Base-by-base conservation (phyloP, 2,329 filamentous ascomycete genomes). In the Thielaviopsis populi region DNA sequence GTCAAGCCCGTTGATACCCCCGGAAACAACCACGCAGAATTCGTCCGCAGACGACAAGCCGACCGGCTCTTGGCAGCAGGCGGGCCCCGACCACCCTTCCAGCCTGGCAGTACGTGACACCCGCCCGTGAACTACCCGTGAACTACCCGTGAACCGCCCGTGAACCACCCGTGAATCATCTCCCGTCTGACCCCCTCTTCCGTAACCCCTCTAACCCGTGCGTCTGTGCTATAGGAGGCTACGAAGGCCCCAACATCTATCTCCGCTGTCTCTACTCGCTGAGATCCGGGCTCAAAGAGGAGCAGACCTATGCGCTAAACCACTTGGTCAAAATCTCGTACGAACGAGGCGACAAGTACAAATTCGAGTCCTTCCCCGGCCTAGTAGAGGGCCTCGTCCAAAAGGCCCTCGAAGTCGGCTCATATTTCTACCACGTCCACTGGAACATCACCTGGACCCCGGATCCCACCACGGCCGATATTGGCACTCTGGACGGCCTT, bases 301-400 rank as follows among this genome's bases (percentile, higher is more conserved):
- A 99, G 72, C 88, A 96, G 70, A 85, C 89, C n/a, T 97, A 95
- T 74, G 92, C 91, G 0, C 78, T 97, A 11, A 90, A 95, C 69
- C 92, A 97, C 70, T 77, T 97, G 3, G 91, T 97, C 66, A 95
- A 96, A 72, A 96, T 97, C 33, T 96, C 91, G 0, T 94, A 87
- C 71, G 91, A 97, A 73, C 83, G 91, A 53, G 92, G 92, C 56
- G 94, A 97, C 72, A 96, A 96, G 74, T 96, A 95, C 75, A 88
- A 89, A 66, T 96, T 97, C 68, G 91, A 95, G 69, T 88, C 89
- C 4, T 97, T 96, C 69, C 87, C 89, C 1, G 86, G 89, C 10
- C 80, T 99, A 33, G 89, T 90, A 0, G 94, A 97, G 73, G 88
- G 89, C 2, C 80, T 99, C 10, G 84, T 95, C 63, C 87, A 91